Evolutionary conservation across 179 eudicot genomes (phyloP).

Genomic region (Silene coronaria): DNA sequence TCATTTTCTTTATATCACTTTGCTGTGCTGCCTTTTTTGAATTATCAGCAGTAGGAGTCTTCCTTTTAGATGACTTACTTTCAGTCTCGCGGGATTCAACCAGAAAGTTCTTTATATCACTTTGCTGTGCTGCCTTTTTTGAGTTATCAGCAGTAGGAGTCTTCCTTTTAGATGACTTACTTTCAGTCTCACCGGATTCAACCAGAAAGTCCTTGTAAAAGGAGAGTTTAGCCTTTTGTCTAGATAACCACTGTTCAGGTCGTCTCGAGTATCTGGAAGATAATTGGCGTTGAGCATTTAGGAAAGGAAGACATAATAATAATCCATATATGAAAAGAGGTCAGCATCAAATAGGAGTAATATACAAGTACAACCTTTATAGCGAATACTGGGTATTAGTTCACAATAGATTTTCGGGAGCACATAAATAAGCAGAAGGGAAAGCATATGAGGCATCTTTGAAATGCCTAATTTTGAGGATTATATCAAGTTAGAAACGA

Average conservation of each 20-base stretch:
- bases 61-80: constrained; percentile 14
- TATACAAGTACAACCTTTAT: not conserved
- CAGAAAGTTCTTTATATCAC: constrained; percentile 32
- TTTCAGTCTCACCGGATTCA: constrained; percentile 25
- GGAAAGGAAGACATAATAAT: not conserved
- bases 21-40: constrained; percentile 35
- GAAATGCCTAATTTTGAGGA: not conserved
- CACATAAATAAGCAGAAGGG: not conserved
- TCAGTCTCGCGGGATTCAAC: constrained; percentile 28
- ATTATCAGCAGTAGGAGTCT: constrained; percentile 26
- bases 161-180: constrained; percentile 22
- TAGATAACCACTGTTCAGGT: constrained; percentile 43
- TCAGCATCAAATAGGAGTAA: not conserved
- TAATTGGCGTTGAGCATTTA: not conserved
- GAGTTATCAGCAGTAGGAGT: constrained; percentile 21
- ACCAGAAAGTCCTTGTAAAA: constrained; percentile 39
- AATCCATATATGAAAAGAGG: not conserved
- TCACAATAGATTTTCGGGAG: not conserved
- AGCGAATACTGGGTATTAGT: not conserved
- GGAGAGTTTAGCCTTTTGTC: constrained; percentile 39
- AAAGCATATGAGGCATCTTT: not conserved
- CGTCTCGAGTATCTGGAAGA: constrained; percentile 32
- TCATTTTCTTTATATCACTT: constrained; percentile 55
- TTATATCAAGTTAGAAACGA: constrained; percentile 8
- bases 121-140: constrained; percentile 36